Conservation (phyloP, 129 eudicot species). For the Dittrichia graveolens region DNA sequence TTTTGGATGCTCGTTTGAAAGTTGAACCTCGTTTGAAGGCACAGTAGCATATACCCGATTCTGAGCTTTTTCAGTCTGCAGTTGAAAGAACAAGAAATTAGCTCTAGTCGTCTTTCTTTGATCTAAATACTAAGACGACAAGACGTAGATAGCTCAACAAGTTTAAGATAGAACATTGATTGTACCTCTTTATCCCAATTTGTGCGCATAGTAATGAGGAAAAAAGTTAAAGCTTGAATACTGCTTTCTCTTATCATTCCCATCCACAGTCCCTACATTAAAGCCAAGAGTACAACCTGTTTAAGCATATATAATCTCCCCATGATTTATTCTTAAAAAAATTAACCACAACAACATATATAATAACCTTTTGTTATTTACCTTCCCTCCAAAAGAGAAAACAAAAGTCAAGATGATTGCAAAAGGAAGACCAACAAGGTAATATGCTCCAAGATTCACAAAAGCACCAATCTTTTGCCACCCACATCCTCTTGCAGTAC, state of each 20-base stretch:
- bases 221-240: slow-evolving; percentile 38
- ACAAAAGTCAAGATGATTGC: slow-evolving; percentile 45
- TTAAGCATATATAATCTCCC: too few relatives aligned
- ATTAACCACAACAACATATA: neutral
- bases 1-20: too few relatives aligned
- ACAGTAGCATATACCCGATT: slow-evolving; percentile 17
- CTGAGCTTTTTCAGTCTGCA: slow-evolving; percentile 29
- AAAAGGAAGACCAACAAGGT: slow-evolving; percentile 47
- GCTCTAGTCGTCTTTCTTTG: neutral
- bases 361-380: neutral
- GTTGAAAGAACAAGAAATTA: neutral
- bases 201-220: slow-evolving; percentile 36
- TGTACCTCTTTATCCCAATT: slow-evolving; percentile 45
- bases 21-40: neutral
- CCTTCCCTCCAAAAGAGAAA: slow-evolving; percentile 47
- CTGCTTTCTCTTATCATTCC: slow-evolving; percentile 50
- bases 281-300: neutral
- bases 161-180: too few relatives aligned
- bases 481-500: slow-evolving; percentile 59
- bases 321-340: neutral
- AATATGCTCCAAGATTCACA: slow-evolving; percentile 55
- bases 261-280: slow-evolving; percentile 49
- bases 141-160: too few relatives aligned
- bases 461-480: slow-evolving; percentile 58
- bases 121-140: neutral